Evolutionary conservation across 176 grass and related monocot species (phyloP), one percentile per base, ranked within the genome.

Genomic region (Melocanna baccifera): DNA sequence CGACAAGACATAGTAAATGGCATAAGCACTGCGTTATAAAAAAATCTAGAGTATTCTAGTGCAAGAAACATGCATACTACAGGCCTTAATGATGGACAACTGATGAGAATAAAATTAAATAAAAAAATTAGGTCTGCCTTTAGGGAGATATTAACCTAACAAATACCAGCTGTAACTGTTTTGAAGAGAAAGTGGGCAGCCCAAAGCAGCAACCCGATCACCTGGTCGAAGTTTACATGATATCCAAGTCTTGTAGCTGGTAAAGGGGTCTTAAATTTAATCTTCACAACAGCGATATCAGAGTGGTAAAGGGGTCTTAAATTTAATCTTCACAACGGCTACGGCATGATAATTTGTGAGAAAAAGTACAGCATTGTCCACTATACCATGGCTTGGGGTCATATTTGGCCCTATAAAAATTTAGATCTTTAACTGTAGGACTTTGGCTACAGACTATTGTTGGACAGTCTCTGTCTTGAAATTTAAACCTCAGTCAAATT

Each of bases 91-190:
- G 36, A 79, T 23, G 64, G 34, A 28, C 53, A 77, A 39, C 9
- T 9, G 12, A 55, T 68, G 55, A 80, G 26, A 83, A 16, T 72
- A 81, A 81, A 81, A 85, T 39, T 12, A 67, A 32, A 63, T 51
- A 18, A 85, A 69, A 85, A 69, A 64, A 42, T 42, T 62, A 80
- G n/a, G n/a, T n/a, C n/a, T n/a, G n/a, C n/a, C n/a, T n/a, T n/a
- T n/a, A n/a, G n/a, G 41, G 68, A 22, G 37, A 67, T 62, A 55
- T 42, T 88, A 78, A 98, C 96, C 93, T 98, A 67, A 95, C 83
- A n/a, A 85, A 98, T 98, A 76, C 96, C 96, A 93, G 93, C 87
- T 67, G 93, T 95, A 83, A 98, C 79, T 62, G 80, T 98, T 98
- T 79, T 93, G 89, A 82, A 98, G 89, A 83, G 85, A 89, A 66